Evolutionary conservation across 2,329 filamentous ascomycete genomes (phyloP).

Genomic region (Aureobasidium sp.): DNA sequence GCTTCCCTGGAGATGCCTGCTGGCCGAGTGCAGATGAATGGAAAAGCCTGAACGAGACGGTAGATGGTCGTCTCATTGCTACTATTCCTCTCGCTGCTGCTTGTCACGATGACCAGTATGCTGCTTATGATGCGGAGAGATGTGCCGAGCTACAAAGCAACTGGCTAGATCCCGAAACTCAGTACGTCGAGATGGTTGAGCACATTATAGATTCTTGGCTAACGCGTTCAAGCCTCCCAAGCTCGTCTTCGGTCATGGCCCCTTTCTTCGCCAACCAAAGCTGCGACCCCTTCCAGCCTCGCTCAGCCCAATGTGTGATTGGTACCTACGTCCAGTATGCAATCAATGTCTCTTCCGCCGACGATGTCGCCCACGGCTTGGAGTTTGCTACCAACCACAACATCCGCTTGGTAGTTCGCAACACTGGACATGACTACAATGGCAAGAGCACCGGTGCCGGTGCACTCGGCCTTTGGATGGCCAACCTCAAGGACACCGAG

Average conservation of each 20-base stretch:
- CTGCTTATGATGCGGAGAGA: conserved; percentile 34
- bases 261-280: conserved; percentile 31
- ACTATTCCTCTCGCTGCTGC: conserved; percentile 44
- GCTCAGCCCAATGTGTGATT: conserved; percentile 30
- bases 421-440: conserved; percentile 37
- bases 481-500: conserved; percentile 41
- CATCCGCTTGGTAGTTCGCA: conserved; percentile 41
- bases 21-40: conserved; percentile 45
- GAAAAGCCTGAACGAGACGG: conserved; percentile 43
- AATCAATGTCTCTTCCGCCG: conserved; percentile 22
- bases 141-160: conserved; percentile 34
- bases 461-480: conserved; percentile 48
- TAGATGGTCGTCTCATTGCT: conserved; percentile 43
- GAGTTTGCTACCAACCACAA: conserved; percentile 39
- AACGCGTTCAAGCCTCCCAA: conserved; percentile 22
- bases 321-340: conserved; percentile 34
- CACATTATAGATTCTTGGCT: not conserved
- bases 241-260: conserved; percentile 14
- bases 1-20: conserved; percentile 41
- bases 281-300: conserved; percentile 34
- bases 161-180: conserved; percentile 39
- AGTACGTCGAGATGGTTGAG: conserved; percentile 18
- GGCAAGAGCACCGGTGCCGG: conserved; percentile 56
- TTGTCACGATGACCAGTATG: conserved; percentile 39
- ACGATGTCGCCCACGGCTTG: conserved; percentile 20